Percentiles rank a stretch among this genome's conserved stretches.
These are phyloP conservation scores for Coemansia sp. DNA, from an alignment of 192 early-diverging fungal genomes.

Conservation along the genomic window DNA sequence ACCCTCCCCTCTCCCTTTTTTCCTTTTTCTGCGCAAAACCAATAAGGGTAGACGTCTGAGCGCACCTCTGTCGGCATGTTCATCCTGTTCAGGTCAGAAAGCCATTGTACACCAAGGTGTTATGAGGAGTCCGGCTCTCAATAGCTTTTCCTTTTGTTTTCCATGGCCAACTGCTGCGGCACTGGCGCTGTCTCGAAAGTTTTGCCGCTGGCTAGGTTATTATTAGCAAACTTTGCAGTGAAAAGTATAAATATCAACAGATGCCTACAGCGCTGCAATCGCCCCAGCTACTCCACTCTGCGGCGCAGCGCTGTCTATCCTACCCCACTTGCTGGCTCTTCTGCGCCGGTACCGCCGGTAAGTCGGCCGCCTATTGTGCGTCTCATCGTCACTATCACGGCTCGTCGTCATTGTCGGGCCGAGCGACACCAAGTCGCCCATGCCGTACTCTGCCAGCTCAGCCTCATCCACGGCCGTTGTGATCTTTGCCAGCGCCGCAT, in stretches of 20 bases:
- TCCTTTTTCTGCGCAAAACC: too few species aligned
- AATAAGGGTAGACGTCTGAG: too few species aligned
- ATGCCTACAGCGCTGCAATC: background rate
- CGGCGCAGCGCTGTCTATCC: background rate
- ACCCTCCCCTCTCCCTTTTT: background rate
- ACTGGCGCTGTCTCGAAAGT: background rate
- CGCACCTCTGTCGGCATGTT: too few species aligned
- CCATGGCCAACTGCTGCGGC: too few species aligned
- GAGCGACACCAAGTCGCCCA: conserved; percentile 51
- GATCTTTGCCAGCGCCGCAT: conserved; percentile 13
- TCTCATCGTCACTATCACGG: background rate
- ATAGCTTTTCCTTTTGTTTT: too few species aligned
- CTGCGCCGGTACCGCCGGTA: conserved; percentile 22
- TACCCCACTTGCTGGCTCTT: conserved; percentile 6
- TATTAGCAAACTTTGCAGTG: too few species aligned
- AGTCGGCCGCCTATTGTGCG: background rate
- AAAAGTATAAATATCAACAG: too few species aligned
- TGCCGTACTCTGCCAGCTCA: conserved; percentile 26
- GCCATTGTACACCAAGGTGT: too few species aligned
- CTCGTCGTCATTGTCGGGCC: background rate
- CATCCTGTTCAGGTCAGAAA: too few species aligned
- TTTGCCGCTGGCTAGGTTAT: background rate
- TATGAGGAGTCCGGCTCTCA: too few species aligned
- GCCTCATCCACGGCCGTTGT: conserved; percentile 2
- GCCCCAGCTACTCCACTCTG: background rate